Evolutionary conservation across 129 eudicot genomes (phyloP), one percentile per base, ranked within the genome.

Genomic region (Rutidosis leptorrhynchoides): DNA sequence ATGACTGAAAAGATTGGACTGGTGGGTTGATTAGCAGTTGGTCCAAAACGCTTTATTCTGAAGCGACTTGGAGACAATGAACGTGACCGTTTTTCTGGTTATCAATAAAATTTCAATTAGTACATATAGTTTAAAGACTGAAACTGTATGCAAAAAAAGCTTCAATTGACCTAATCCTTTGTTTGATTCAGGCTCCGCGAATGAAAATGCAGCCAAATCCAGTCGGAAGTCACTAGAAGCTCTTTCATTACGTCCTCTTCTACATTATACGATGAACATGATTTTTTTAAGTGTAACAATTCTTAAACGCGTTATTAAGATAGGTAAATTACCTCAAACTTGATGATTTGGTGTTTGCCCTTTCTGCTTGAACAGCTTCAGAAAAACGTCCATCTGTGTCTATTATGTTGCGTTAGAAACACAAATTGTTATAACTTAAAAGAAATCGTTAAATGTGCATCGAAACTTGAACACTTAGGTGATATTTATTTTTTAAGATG

Each of bases 51-150:
- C 81, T 64, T 78, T 64, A 91, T 80, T 70, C 78, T 63, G 68
- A 87, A 85, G 26, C 82, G 77, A 67, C 62, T 77, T 23, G 94
- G 96, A 56, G 96, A 87, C 66, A 64, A 69, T 37, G 96, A 70
- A 5, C 83, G 75, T 68, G 96, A 57, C 46, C 82, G 80, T 76
- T 77, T 85, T 69, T 80, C 94, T 85, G 78, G 54, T 75, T 52
- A 68, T 40, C 29, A 64, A 40, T 29, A 67, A 78, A 20, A n/a
- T 49, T 20, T 0, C 32, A 54, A 68, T 65, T 14, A 16, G 61
- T 62, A 21, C 23, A 54, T 71, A 2, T 20, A 69, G 24, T 58
- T 37, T 27, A 23, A 35, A 58, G 15, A 21, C 27, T 26, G 64
- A 62, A 57, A 56, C 20, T 2, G 17, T 20, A 24, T 1, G 19